Base-by-base conservation (phyloP, 176 grass and related monocot species). In the Aegilops sharonensis region DNA sequence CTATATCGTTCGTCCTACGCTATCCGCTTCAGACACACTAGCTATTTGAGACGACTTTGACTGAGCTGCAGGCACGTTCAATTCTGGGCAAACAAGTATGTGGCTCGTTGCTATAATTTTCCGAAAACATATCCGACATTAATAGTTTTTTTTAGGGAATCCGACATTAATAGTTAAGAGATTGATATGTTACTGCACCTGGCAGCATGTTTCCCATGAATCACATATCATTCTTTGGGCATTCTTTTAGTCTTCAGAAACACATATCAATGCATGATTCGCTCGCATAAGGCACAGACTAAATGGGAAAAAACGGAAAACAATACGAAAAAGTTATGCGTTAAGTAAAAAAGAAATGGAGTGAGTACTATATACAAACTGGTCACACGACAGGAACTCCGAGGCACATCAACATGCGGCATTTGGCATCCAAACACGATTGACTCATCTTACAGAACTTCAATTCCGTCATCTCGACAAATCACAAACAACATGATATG, bases 401-500 rank as follows among this genome's bases (percentile, higher is more conserved):
- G 1, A 77, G 9, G 45, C 18, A 17, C 7, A 79, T 34, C 6
- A 60, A 5, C n/a, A 85, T 27, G 31, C 50, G 5, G 6, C 1
- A 68, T 15, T 37, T 40, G 30, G 34, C 47, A 45, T 56, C 50
- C 27, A 78, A 76, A 47, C 27, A 75, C 60, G 14, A 18, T 29
- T 31, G 17, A 18, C 42, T 56, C 68, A 45, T 61, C 59, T 75
- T 31, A 11, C 76, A 91, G 42, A 61, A 75, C 39, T 68, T 40
- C n/a, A 24, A 20, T 21, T 32, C 10, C 6, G 60, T 76, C 36
- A 39, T 68, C 21, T 69, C n/a, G 3, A 67, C 42, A 81, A 79
- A 75, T 76, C 60, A 87, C 89, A 50, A 74, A 83, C 73, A 78
- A 75, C 68, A 80, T 23, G 73, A 83, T 5, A 54, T 54, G 8